Evolutionary conservation across 108 stramenopile species (phyloP).

Genomic region (Craspedostauros australis): DNA sequence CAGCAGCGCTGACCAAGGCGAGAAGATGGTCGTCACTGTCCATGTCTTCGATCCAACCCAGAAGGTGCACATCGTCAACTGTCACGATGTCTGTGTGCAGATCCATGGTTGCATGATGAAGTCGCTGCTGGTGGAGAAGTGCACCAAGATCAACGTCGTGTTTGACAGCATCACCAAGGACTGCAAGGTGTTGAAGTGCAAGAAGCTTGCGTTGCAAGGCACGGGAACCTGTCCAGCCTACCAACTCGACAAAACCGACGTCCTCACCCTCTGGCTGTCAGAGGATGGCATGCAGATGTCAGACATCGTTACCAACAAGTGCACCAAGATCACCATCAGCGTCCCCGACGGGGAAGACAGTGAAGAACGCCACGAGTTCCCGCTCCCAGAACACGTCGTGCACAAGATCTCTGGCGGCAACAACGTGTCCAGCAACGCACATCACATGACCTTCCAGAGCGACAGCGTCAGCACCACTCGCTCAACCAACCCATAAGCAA

Average conservation of each 20-base stretch:
- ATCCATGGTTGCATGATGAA: slow-evolving; percentile 87
- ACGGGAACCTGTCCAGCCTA: slow-evolving; percentile 69
- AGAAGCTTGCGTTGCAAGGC: slow-evolving; percentile 68
- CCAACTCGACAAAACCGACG: slow-evolving; percentile 89
- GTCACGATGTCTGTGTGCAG: slow-evolving; percentile 66
- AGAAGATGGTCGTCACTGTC: slow-evolving; percentile 8
- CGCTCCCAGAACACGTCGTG: slow-evolving; percentile 86
- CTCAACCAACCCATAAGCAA: no score
- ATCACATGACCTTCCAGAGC: no score
- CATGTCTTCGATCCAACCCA: slow-evolving; percentile 15
- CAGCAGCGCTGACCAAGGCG: no score
- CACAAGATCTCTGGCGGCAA: no score
- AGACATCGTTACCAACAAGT: slow-evolving; percentile 72
- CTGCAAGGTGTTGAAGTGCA: slow-evolving; percentile 84
- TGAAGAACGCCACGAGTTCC: slow-evolving; percentile 78
- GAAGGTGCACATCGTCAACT: slow-evolving; percentile 29
- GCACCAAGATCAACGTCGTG: slow-evolving; percentile 64
- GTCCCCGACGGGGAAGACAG: slow-evolving; percentile 73
- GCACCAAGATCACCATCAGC: slow-evolving; percentile 79
- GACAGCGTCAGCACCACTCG: no score
- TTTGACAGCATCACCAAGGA: slow-evolving; percentile 72
- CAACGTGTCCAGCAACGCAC: no score
- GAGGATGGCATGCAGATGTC: slow-evolving; percentile 49
- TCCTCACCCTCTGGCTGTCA: slow-evolving; percentile 66
- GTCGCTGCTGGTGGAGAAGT: slow-evolving; percentile 67